Conservation (phyloP, 2,329 filamentous ascomycete genomes). For the Colletotrichum cuscutae region DNA sequence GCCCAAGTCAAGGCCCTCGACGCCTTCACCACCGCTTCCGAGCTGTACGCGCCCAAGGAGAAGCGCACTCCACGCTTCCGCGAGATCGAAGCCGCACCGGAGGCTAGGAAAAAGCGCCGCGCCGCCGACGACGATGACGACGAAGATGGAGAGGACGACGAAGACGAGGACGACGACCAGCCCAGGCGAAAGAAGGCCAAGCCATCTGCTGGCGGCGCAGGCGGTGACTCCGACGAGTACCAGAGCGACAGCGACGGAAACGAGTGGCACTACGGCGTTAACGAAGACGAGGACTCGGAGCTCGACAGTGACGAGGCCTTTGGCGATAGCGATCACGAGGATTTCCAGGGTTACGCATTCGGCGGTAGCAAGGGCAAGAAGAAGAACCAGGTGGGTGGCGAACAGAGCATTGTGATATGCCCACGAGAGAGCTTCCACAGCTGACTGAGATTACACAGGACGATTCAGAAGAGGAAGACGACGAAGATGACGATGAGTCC, state of each 20-base stretch:
- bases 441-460: constrained; percentile 61
- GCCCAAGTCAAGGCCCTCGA: constrained; percentile 62
- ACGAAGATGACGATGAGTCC: constrained; percentile 66
- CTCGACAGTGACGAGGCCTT: constrained; percentile 83
- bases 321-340: constrained; percentile 87
- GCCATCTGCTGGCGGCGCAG: constrained; percentile 55
- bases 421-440: constrained; percentile 41
- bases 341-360: constrained; percentile 78
- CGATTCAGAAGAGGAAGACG: constrained; percentile 68
- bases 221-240: constrained; percentile 72
- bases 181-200: constrained; percentile 53
- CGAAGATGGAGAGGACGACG: constrained; percentile 53
- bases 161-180: constrained; percentile 64
- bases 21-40: constrained; percentile 67
- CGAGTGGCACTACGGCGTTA: constrained; percentile 80
- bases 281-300: constrained; percentile 70
- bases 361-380: constrained; percentile 56
- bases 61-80: constrained; percentile 62
- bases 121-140: constrained; percentile 38
- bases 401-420: neutral
- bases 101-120: constrained; percentile 38
- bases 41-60: constrained; percentile 59
- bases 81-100: constrained; percentile 56
- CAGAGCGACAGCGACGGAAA: constrained; percentile 89
- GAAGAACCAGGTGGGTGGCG: constrained; percentile 37